Percentiles rank a stretch among this genome's conserved stretches.
These are phyloP conservation scores for Fusarium neocosmosporiellum DNA, from an alignment of 2,329 filamentous ascomycete species.

Conservation along the genomic window DNA sequence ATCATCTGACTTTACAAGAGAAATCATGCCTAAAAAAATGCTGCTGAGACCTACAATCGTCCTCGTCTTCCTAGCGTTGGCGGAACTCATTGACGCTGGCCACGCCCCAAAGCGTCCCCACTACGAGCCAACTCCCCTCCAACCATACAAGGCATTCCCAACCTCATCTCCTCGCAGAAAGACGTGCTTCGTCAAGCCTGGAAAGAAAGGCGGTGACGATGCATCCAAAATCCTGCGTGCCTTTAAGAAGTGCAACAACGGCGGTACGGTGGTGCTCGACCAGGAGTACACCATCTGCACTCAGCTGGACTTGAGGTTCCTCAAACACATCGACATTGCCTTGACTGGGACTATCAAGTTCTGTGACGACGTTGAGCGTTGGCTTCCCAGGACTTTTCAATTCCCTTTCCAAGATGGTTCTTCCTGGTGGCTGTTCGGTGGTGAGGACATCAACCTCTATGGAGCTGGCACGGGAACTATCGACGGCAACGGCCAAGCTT, in stretches of 20 bases:
- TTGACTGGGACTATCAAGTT: conserved; percentile 67
- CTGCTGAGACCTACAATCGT: neutral
- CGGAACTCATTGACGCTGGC: neutral
- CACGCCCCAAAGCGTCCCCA: conserved; percentile 1
- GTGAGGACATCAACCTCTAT: conserved; percentile 67
- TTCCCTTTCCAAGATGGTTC: conserved; percentile 73
- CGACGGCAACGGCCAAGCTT: conserved; percentile 73
- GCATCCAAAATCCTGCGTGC: conserved; percentile 7
- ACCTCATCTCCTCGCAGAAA: neutral
- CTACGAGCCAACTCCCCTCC: conserved; percentile 4
- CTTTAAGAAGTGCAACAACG: conserved; percentile 63
- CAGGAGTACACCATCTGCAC: conserved; percentile 70
- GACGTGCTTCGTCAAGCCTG: conserved; percentile 41
- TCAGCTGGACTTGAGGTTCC: conserved; percentile 71
- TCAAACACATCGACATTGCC: conserved; percentile 71
- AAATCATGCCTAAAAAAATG: neutral
- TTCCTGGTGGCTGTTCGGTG: conserved; percentile 41
- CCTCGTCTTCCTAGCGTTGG: neutral
- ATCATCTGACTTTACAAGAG: neutral
- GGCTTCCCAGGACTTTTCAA: conserved; percentile 71
- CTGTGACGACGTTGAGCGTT: conserved; percentile 73
- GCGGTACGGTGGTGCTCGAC: conserved; percentile 70
- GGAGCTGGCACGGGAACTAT: conserved; percentile 60
- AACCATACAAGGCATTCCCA: conserved; percentile 3
- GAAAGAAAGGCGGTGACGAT: conserved; percentile 22